A percentile compares a stretch with the other conserved stretches of the same genome.
These are phyloP conservation scores for Blastocladiella britannica DNA, from an alignment of 192 early-diverging fungal genomes.

Conservation along the genomic window DNA sequence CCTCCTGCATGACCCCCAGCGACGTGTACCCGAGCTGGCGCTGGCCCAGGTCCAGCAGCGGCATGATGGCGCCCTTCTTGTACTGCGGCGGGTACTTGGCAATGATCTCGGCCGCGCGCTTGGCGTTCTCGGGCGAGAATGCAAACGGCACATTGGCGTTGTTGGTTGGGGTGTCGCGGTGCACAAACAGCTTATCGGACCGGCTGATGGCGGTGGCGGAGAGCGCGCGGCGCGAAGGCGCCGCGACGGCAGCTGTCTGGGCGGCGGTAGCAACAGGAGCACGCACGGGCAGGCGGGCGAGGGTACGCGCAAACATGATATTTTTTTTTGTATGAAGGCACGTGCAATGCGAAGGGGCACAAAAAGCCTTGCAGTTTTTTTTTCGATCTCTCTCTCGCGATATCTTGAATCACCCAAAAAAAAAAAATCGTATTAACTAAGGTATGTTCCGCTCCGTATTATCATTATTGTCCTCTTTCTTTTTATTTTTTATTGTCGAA, in stretches of 20 bases:
- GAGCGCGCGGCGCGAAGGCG: conserved; percentile 20
- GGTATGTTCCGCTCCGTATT: no score
- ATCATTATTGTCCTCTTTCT: no score
- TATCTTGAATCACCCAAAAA: no score
- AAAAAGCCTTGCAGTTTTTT: no score
- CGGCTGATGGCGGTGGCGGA: conserved; percentile 17
- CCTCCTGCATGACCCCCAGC: conserved; percentile 89
- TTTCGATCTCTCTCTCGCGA: no score
- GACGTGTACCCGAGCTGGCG: conserved; percentile 86
- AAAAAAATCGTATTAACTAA: no score
- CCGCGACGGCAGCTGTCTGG: conserved; percentile 9
- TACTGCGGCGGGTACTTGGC: conserved; percentile 92
- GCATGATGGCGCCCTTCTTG: conserved; percentile 93
- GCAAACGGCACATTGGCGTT: conserved; percentile 67
- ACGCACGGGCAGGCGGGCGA: conserved; percentile 19
- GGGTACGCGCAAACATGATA: conserved; percentile 17
- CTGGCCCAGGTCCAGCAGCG: conserved; percentile 84
- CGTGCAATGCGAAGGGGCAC: no score
- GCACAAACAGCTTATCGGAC: conserved; percentile 40
- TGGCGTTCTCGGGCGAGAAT: conserved; percentile 56
- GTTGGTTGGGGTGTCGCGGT: conserved; percentile 63
- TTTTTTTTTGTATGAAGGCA: conserved; percentile 5
- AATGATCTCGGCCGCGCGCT: conserved; percentile 65
- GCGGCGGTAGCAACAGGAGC: conserved; percentile 11
- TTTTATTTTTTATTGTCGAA: no score